Conservation (phyloP, 78 protist species). For the Guillardia theta region DNA sequence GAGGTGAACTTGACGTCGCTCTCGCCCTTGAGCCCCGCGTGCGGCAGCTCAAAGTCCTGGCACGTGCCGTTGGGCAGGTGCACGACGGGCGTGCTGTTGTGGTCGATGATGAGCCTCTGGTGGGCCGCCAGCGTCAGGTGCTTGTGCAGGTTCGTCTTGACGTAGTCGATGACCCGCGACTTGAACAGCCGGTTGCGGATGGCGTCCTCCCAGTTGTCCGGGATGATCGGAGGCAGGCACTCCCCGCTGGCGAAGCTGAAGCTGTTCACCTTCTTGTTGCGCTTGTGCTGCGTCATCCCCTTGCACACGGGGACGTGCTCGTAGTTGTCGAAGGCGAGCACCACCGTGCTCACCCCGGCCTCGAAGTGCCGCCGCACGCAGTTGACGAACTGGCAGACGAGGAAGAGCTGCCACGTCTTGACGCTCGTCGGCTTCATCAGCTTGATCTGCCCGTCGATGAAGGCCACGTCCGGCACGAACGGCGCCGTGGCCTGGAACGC, state of each 20-base stretch:
- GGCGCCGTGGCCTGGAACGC: not conserved
- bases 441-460: slow-evolving; percentile 48
- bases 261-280: not conserved
- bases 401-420: not conserved
- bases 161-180: not conserved
- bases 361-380: not conserved
- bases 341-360: not conserved
- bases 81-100: not conserved
- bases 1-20: not conserved
- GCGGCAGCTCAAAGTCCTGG: not conserved
- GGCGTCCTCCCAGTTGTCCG: not conserved
- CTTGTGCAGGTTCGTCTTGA: not conserved
- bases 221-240: not conserved
- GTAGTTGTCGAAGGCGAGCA: slow-evolving; percentile 13
- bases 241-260: not conserved
- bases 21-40: not conserved
- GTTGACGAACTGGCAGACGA: not conserved
- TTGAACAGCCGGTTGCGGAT: not conserved
- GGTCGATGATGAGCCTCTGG: not conserved
- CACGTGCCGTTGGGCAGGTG: not conserved
- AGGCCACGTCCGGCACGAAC: not conserved
- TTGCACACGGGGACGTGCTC: not conserved
- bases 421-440: not conserved
- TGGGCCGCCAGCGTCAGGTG: not conserved
- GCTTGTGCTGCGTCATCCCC: slow-evolving; percentile 22